A percentile compares a stretch with the other conserved stretches of the same genome.
Evolutionary conservation across 2,329 filamentous ascomycete species (phyloP).

Genomic region (Fusarium sp.): DNA sequence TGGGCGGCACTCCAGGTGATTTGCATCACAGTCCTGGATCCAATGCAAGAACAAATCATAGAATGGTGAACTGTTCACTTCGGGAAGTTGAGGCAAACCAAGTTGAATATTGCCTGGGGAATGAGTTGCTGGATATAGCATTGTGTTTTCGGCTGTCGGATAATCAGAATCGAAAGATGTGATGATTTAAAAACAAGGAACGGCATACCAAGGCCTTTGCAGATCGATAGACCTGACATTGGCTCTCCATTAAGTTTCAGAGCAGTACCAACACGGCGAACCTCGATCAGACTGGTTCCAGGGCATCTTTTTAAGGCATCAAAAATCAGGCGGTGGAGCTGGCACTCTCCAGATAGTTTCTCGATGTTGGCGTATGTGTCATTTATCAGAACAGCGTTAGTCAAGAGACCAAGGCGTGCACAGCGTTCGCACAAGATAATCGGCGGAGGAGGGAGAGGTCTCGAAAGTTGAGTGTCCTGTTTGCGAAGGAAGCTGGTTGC

Average conservation of each 20-base stretch:
- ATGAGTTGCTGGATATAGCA: too few species aligned
- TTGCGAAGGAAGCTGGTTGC: background rate
- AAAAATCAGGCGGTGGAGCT: conserved; percentile 4
- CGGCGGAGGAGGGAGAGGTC: background rate
- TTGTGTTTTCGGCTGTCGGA: background rate
- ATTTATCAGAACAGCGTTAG: background rate
- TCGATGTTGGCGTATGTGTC: background rate
- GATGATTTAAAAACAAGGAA: background rate
- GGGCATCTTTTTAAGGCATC: too few species aligned
- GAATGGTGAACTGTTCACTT: background rate
- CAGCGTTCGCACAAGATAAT: background rate
- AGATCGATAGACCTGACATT: background rate
- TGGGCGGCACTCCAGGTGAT: conserved; percentile 1
- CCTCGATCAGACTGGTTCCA: background rate
- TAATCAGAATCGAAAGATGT: background rate
- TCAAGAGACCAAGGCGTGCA: background rate
- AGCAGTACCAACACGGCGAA: background rate
- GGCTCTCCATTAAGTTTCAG: background rate
- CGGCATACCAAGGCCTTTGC: background rate
- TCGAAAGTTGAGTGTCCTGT: background rate
- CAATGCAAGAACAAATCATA: conserved; percentile 12
- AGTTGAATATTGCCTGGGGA: background rate
- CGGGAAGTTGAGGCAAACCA: conserved; percentile 12
- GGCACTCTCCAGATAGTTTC: background rate
- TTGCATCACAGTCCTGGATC: conserved; percentile 19